These are phyloP conservation scores for Colletotrichum tropicale DNA, from an alignment of 2,329 filamentous ascomycete genomes.

Conservation along the genomic window DNA sequence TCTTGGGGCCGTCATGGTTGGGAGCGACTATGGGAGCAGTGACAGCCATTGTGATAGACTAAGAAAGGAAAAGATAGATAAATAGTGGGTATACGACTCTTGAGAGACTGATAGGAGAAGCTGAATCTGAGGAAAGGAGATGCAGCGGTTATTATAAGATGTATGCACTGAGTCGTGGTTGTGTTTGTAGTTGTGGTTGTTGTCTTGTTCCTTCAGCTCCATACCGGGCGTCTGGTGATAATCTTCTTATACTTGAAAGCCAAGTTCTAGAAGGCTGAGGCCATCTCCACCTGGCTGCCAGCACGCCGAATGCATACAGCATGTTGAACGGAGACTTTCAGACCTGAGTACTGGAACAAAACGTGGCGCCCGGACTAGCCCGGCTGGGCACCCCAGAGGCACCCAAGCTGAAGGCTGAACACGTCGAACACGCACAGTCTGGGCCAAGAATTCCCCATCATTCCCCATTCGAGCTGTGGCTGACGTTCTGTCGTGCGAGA, in stretches of 20 bases:
- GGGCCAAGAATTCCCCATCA: neutral
- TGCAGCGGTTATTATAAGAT: neutral
- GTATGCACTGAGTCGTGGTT: neutral
- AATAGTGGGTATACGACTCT: neutral
- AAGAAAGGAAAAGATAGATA: neutral
- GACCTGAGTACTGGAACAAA: neutral
- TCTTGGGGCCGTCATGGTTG: neutral
- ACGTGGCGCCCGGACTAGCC: conserved; percentile 2
- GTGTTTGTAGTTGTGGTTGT: neutral
- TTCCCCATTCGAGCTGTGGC: neutral
- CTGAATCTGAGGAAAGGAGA: neutral
- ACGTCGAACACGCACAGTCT: neutral
- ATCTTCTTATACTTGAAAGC: conserved; percentile 11
- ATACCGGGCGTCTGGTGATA: neutral
- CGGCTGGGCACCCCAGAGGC: neutral
- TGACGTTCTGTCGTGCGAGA: neutral
- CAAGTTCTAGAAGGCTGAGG: neutral
- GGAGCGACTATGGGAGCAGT: neutral
- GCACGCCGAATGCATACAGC: neutral
- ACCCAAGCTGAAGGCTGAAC: neutral
- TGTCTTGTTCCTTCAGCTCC: neutral
- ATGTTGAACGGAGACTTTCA: conserved; percentile 3
- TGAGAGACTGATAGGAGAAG: neutral
- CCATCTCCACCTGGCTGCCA: neutral
- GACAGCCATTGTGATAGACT: conserved; percentile 7